Conservation (phyloP, 2,329 filamentous ascomycete genomes). For the Monosporascus sp. region DNA sequence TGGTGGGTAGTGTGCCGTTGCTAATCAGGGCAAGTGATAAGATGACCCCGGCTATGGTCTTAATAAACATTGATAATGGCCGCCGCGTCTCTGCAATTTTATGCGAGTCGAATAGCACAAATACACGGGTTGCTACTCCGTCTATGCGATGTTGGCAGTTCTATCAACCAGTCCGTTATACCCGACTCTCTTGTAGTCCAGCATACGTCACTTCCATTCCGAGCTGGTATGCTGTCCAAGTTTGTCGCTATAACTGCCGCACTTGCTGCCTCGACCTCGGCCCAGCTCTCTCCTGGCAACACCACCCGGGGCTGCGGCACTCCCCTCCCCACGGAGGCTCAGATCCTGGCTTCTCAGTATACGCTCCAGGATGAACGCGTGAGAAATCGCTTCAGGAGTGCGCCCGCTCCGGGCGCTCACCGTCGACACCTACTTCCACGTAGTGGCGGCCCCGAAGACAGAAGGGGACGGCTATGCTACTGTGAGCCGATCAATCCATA, state of each 20-base stretch:
- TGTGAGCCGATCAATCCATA: constrained; percentile 16
- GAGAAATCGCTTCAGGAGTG: constrained; percentile 12
- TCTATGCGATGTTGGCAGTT: neutral
- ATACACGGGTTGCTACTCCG: neutral
- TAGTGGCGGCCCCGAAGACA: constrained; percentile 26
- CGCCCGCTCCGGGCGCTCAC: constrained; percentile 20
- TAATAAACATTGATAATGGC: neutral
- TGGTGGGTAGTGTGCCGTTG: neutral
- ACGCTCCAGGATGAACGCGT: constrained; percentile 22
- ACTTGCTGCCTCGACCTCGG: neutral
- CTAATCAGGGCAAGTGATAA: neutral
- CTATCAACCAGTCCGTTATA: neutral
- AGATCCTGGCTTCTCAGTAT: constrained; percentile 17
- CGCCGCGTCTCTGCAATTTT: neutral
- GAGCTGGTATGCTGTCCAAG: neutral
- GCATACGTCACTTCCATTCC: neutral
- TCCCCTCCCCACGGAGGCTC: constrained; percentile 21
- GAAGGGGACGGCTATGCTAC: constrained; percentile 31
- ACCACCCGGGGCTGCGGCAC: constrained; percentile 16
- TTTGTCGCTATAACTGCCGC: neutral
- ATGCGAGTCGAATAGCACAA: neutral
- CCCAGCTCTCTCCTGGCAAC: neutral
- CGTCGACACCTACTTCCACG: constrained; percentile 35
- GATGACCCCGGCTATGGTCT: neutral
- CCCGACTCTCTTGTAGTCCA: neutral